phyloP scores from a whole-genome alignment of 2,329 filamentous ascomycete species.

The Neofusicoccum cordaticola region DNA sequence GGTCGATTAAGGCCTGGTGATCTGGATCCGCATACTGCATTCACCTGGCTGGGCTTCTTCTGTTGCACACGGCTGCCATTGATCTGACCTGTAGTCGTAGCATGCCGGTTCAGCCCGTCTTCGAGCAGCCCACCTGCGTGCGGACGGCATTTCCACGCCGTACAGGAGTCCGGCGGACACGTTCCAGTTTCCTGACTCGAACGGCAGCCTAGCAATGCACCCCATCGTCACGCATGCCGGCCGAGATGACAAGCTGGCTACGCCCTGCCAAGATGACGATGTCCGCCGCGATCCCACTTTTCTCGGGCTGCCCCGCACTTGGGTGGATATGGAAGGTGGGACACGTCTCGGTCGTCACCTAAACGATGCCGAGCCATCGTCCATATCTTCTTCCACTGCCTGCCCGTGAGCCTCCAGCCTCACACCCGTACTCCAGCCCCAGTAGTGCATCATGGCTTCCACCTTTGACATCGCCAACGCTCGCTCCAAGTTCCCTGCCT shows the following conservation, averaged over 20 bases:
- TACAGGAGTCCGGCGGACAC: too few relatives aligned
- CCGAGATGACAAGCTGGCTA: neutral
- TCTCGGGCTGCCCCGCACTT: slow-evolving; percentile 2
- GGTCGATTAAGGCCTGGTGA: too few relatives aligned
- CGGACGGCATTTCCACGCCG: too few relatives aligned
- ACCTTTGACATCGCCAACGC: slow-evolving; percentile 56
- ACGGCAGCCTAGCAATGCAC: too few relatives aligned
- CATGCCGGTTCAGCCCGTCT: too few relatives aligned
- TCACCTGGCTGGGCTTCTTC: too few relatives aligned
- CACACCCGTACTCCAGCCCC: neutral
- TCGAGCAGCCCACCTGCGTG: too few relatives aligned
- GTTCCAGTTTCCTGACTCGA: too few relatives aligned
- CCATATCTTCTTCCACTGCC: neutral
- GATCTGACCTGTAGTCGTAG: too few relatives aligned
- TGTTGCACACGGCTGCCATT: too few relatives aligned
- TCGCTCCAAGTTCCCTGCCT: slow-evolving; percentile 65
- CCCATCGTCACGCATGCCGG: too few relatives aligned
- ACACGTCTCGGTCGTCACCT: neutral
- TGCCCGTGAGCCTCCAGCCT: neutral
- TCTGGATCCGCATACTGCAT: too few relatives aligned
- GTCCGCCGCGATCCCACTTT: neutral
- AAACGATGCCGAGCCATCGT: neutral
- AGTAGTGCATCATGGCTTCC: slow-evolving; percentile 24
- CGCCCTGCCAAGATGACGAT: neutral
- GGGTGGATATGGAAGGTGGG: neutral